Evolutionary conservation across 2,329 filamentous ascomycete species (phyloP).

Genomic region (Trichoderma sp.): DNA sequence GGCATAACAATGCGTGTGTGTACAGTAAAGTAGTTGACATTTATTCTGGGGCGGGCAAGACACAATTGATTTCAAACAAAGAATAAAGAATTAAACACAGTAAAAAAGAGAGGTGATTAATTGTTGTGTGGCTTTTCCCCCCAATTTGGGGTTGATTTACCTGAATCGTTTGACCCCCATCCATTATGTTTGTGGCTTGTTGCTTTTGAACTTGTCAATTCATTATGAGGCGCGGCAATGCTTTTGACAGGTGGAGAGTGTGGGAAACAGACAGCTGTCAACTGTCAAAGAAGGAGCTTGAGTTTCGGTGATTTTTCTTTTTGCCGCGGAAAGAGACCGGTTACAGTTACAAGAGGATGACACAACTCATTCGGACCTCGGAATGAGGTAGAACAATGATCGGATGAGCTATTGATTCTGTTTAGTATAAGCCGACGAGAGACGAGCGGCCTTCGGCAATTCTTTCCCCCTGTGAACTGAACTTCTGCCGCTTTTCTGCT

Average conservation of each 20-base stretch:
- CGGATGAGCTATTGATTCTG: neutral
- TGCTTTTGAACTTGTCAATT: neutral
- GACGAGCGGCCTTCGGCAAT: neutral
- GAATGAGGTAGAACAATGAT: neutral
- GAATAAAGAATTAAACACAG: neutral
- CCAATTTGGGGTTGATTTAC: neutral
- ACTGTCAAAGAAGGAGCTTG: neutral
- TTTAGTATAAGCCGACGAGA: neutral
- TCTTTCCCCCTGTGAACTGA: neutral
- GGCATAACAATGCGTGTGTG: neutral
- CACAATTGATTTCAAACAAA: neutral
- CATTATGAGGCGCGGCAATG: too few relatives aligned
- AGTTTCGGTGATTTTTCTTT: neutral
- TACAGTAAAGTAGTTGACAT: neutral
- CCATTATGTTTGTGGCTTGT: neutral
- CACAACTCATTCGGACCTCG: neutral
- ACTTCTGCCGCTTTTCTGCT: neutral
- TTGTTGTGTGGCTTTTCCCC: neutral
- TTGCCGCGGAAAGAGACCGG: neutral
- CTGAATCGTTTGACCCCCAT: neutral
- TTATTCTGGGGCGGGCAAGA: neutral
- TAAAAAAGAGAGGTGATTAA: neutral
- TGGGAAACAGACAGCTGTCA: too few relatives aligned
- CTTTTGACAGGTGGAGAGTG: too few relatives aligned
- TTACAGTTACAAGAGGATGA: neutral